Base-by-base conservation (phyloP, 257 asterid species). In the Petunia secreta region DNA sequence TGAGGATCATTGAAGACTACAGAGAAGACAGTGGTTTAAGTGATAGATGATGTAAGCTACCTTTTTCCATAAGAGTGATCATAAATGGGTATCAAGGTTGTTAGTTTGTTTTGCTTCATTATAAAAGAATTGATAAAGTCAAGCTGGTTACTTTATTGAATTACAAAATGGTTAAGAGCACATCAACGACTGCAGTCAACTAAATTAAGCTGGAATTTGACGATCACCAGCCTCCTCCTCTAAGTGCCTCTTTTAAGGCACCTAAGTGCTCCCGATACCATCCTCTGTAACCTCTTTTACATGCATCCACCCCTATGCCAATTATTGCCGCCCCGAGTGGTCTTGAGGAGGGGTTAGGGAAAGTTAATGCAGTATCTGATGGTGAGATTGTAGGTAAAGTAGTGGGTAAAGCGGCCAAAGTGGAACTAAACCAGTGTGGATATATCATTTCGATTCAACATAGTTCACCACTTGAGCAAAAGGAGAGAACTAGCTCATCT, bases 181-280 rank as follows among this genome's bases (percentile, higher is more conserved):
- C 43, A 63, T 37, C 69, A 9, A 63, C 11, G 46, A n/a, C 38
- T 64, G 71, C 25, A 37, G 41, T 4, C 34, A 37, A 63, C 16
- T 11, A 63, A 63, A 63, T 40, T 14, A 65, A 65, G 52, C 74
- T 65, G 74, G 40, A 65, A 14, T 65, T 65, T 65, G 36, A 65
- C 14, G 36, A 16, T 66, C 75, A 14, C 74, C 74, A 65, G 52
- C 5, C n/a, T 8, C 50, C n/a, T 41, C 14, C 75, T 6, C 48
- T 41, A 37, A 0, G 25, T 25, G 25, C 25, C 25, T 25, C 25
- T 25, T 25, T 25, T 25, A 25, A 25, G 25, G 25, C 25, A 25
- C 25, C 25, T 25, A 25, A 25, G 25, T 41, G 15, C 41, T 66
- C 75, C 54, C 75, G 40, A 41, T 40, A 66, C 37, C 37, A 66